Conservation (phyloP, 106 monocot genomes). For the Apostasia ramifera region DNA sequence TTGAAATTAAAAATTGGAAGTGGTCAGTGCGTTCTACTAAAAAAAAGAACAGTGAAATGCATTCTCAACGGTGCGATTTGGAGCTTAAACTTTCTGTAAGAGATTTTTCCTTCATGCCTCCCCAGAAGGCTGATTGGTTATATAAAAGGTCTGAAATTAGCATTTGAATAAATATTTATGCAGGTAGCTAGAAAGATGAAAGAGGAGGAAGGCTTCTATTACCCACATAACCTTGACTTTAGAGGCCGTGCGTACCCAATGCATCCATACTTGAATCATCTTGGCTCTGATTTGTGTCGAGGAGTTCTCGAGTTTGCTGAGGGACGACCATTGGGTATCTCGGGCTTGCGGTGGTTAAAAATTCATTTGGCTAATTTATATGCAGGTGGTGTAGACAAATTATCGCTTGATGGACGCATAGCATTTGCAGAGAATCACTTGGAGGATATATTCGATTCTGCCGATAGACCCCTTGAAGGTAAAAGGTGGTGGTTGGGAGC, state of each 20-base stretch:
- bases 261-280: slow-evolving; percentile 90
- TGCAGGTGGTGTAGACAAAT: slow-evolving; percentile 83
- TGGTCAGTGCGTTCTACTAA: slow-evolving; percentile 46
- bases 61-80: slow-evolving; percentile 83
- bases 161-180: background rate
- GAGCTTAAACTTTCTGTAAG: slow-evolving; percentile 93
- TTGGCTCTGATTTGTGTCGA: slow-evolving; percentile 84
- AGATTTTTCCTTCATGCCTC: background rate
- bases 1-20: slow-evolving; percentile 58
- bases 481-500: slow-evolving; percentile 81
- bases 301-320: slow-evolving; percentile 85
- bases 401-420: slow-evolving; percentile 71
- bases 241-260: slow-evolving; percentile 94
- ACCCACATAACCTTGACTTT: slow-evolving; percentile 87
- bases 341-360: slow-evolving; percentile 83
- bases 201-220: slow-evolving; percentile 92
- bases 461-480: slow-evolving; percentile 84
- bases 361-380: slow-evolving; percentile 91
- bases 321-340: slow-evolving; percentile 55
- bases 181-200: slow-evolving; percentile 89
- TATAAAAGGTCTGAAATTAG: background rate
- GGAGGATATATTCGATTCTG: slow-evolving; percentile 86
- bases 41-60: slow-evolving; percentile 81
- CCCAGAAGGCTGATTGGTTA: background rate
- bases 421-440: slow-evolving; percentile 72